Evolutionary conservation across 345 rosid species (phyloP).

Genomic region (Lepidium aucheri): DNA sequence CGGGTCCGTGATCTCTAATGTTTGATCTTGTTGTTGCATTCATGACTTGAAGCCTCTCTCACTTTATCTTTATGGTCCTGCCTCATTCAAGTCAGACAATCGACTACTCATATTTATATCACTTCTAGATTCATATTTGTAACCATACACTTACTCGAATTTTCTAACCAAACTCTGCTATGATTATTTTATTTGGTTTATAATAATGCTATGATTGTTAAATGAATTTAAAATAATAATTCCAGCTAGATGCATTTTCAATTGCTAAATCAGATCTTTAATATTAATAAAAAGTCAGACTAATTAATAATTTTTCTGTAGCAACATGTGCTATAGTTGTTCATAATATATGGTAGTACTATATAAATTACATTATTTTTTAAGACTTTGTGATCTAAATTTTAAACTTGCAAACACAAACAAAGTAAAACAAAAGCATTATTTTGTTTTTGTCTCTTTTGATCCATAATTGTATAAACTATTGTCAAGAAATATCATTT

Average conservation of each 20-base stretch:
- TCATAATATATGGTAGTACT: background rate
- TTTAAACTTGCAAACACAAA: background rate
- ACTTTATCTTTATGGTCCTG: slow-evolving; percentile 23
- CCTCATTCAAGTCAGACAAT: slow-evolving; percentile 20
- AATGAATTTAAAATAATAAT: too few species aligned
- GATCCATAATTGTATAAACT: too few species aligned
- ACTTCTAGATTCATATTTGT: background rate
- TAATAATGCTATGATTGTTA: background rate
- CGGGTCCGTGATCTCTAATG: slow-evolving; percentile 21
- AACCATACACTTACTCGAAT: background rate
- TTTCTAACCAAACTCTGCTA: background rate
- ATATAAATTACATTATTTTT: background rate
- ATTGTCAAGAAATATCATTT: too few species aligned
- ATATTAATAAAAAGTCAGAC: background rate
- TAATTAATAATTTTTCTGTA: background rate
- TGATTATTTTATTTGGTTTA: background rate
- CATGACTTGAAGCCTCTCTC: slow-evolving; percentile 10
- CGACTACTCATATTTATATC: slow-evolving; percentile 6
- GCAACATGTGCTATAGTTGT: background rate
- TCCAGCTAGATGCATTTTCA: background rate
- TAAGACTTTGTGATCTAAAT: background rate
- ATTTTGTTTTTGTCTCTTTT: background rate
- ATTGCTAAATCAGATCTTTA: background rate
- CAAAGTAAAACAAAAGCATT: background rate
- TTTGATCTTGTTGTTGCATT: slow-evolving; percentile 18